A percentile compares a stretch with the other conserved stretches of the same genome.
phyloP scores from a whole-genome alignment of 192 early-diverging fungal genomes.

The Chytriomyces hyalinus region DNA sequence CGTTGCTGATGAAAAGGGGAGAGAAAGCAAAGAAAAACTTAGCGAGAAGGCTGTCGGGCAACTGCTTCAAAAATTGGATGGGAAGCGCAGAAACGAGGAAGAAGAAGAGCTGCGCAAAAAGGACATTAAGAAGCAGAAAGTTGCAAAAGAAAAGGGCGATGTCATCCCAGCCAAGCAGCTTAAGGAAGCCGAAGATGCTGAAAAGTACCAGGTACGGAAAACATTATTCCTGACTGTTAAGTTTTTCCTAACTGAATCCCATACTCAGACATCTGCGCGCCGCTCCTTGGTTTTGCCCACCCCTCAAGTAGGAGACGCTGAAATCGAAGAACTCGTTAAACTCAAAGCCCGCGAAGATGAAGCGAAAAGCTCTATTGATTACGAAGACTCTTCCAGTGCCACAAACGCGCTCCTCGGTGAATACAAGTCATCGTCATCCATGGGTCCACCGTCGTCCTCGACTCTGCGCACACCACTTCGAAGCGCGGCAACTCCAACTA shows the following conservation, averaged over 20 bases:
- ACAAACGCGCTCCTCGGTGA: slow-evolving; percentile 74
- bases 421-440: slow-evolving; percentile 59
- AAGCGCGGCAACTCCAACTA: slow-evolving; percentile 66
- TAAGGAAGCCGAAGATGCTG: slow-evolving; percentile 63
- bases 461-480: slow-evolving; percentile 55
- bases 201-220: slow-evolving; percentile 43
- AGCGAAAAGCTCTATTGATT: slow-evolving; percentile 72
- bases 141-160: slow-evolving; percentile 58
- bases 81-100: slow-evolving; percentile 79
- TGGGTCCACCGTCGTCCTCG: slow-evolving; percentile 41
- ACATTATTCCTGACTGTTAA: no score
- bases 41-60: slow-evolving; percentile 64
- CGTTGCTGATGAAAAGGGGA: slow-evolving; percentile 81
- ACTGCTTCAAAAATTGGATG: slow-evolving; percentile 81
- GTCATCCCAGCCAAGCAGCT: slow-evolving; percentile 67
- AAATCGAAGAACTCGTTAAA: slow-evolving; percentile 91
- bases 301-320: slow-evolving; percentile 88
- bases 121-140: slow-evolving; percentile 74
- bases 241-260: no score
- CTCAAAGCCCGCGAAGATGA: slow-evolving; percentile 82
- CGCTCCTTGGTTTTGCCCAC: slow-evolving; percentile 81
- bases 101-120: slow-evolving; percentile 83
- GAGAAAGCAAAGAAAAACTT: slow-evolving; percentile 60
- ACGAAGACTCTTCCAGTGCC: slow-evolving; percentile 59
- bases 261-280: slow-evolving; percentile 48